Percentiles rank a stretch among this genome's conserved stretches.
phyloP scores from a whole-genome alignment of 257 asterid genomes.

The Nicotiana tabacum region DNA sequence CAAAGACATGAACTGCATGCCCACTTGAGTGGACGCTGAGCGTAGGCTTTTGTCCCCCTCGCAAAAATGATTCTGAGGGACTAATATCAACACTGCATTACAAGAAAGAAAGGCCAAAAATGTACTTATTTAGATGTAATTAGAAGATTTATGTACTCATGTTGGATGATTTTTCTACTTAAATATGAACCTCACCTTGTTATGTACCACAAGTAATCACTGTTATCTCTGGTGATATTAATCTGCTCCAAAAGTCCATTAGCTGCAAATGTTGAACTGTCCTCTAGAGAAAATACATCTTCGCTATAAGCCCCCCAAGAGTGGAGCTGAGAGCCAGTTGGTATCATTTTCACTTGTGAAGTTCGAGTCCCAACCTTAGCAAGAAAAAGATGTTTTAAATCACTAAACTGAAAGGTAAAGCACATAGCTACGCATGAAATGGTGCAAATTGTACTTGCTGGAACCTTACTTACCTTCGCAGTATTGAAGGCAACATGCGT shows the following conservation, averaged over 20 bases:
- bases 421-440: not conserved
- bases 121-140: not conserved
- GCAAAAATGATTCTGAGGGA: constrained; percentile 52
- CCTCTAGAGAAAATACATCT: constrained; percentile 36
- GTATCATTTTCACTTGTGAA: constrained; percentile 34
- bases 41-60: constrained; percentile 37
- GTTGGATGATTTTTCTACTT: not conserved
- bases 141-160: not conserved
- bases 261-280: constrained; percentile 33
- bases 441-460: not conserved
- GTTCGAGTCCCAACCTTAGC: constrained; percentile 45
- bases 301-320: constrained; percentile 59
- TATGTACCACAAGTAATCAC: constrained; percentile 68
- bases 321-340: constrained; percentile 24
- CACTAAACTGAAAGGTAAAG: not conserved
- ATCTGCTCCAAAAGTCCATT: constrained; percentile 58
- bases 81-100: constrained; percentile 41
- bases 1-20: constrained; percentile 51
- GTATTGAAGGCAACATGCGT: constrained; percentile 53
- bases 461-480: constrained; percentile 37
- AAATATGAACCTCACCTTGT: constrained; percentile 36
- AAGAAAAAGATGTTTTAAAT: constrained; percentile 1
- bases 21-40: constrained; percentile 50
- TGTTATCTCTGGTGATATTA: constrained; percentile 55
- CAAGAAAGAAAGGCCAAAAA: not conserved